A percentile compares a stretch with the other conserved stretches of the same genome.
These are phyloP conservation scores for Kodamaea leandrae DNA, from an alignment of 805 yeast genomes.

Conservation along the genomic window DNA sequence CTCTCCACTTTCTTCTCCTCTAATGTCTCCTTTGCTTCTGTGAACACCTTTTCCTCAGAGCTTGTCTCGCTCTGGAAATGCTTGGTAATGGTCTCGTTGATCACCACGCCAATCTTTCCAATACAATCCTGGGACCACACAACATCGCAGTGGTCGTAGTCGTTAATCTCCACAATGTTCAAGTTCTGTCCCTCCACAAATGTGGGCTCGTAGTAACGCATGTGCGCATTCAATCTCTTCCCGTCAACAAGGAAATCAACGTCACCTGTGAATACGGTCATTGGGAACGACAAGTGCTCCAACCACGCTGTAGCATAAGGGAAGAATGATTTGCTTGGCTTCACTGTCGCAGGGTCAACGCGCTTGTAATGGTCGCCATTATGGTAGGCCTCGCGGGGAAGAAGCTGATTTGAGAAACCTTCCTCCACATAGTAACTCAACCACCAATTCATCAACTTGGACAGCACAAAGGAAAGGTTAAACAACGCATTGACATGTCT, in stretches of 20 bases:
- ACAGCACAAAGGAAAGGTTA: conserved; percentile 80
- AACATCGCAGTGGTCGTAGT: conserved; percentile 85
- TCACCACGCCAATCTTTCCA: conserved; percentile 54
- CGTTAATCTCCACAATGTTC: conserved; percentile 45
- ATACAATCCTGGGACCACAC: conserved; percentile 85
- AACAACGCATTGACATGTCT: conserved; percentile 77
- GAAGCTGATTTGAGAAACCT: conserved; percentile 40
- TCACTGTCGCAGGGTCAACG: conserved; percentile 40
- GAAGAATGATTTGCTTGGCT: conserved; percentile 50
- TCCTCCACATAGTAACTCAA: conserved; percentile 41
- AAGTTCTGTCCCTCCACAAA: conserved; percentile 36
- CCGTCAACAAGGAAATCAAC: conserved; percentile 80
- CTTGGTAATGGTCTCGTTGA: conserved; percentile 1
- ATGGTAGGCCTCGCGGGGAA: conserved; percentile 29
- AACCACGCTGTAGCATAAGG: conserved; percentile 57
- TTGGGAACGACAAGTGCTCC: conserved; percentile 42
- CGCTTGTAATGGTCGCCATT: conserved; percentile 25
- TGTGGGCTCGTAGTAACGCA: conserved; percentile 54
- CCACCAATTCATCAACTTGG: conserved; percentile 93
- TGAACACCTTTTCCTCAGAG: neutral
- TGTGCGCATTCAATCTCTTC: conserved; percentile 58
- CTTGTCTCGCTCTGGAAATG: neutral
- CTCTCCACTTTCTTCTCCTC: neutral
- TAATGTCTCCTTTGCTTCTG: neutral
- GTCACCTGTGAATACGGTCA: conserved; percentile 68